Evolutionary conservation across 305 asterid species (phyloP).

Genomic region (Fraxinus baroniana): DNA sequence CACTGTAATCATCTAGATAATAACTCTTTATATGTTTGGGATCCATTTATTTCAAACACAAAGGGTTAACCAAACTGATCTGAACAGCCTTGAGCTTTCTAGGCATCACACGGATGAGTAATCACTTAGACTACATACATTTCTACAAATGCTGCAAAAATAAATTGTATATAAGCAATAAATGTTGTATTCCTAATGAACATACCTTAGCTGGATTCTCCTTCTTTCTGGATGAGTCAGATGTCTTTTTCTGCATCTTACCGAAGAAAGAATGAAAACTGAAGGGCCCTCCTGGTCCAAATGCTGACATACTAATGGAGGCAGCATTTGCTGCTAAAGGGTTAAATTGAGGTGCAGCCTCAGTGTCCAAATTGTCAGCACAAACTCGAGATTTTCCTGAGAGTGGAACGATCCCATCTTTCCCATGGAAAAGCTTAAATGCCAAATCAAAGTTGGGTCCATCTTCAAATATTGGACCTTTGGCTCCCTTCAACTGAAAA

Average conservation of each 20-base stretch:
- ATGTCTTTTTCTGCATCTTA: slow-evolving; percentile 50
- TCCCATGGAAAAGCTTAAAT: slow-evolving; percentile 46
- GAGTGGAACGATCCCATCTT: slow-evolving; percentile 78
- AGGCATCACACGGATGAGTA: neutral
- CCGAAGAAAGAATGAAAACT: slow-evolving; percentile 61
- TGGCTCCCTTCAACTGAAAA: slow-evolving; percentile 49
- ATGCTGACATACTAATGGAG: neutral
- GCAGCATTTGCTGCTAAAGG: neutral
- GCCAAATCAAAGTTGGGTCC: slow-evolving; percentile 65
- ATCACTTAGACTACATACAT: neutral
- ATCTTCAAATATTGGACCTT: slow-evolving; percentile 88
- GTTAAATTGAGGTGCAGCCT: neutral
- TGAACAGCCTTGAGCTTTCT: neutral
- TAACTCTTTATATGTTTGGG: neutral
- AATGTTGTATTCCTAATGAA: neutral
- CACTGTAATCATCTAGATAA: neutral
- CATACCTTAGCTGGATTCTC: slow-evolving; percentile 51
- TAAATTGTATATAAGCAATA: neutral
- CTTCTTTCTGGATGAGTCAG: slow-evolving; percentile 48
- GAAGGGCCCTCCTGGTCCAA: slow-evolving; percentile 62
- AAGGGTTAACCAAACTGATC: neutral
- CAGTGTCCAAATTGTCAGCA: neutral
- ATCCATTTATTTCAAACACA: neutral
- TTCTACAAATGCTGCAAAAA: neutral
- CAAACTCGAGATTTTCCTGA: neutral